These are phyloP conservation scores for Candida maltosa DNA, from an alignment of 805 yeast genomes.

Conservation along the genomic window DNA sequence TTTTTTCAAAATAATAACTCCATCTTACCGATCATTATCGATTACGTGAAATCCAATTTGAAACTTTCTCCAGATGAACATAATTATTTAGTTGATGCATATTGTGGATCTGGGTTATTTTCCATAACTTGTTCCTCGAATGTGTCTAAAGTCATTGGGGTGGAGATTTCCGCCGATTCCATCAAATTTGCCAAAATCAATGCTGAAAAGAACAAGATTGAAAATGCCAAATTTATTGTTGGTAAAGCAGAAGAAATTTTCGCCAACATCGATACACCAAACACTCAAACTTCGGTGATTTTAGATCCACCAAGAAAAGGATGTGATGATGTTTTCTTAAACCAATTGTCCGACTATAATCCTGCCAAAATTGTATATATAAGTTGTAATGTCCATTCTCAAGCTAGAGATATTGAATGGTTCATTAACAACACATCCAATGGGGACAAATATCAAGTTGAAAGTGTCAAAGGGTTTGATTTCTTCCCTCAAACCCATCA, in stretches of 20 bases:
- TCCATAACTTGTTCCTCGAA: constrained; percentile 80
- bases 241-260: constrained; percentile 94
- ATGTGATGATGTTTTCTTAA: constrained; percentile 83
- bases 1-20: constrained; percentile 96
- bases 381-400: constrained; percentile 96
- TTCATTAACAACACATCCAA: constrained; percentile 64
- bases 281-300: constrained; percentile 77
- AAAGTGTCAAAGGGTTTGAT: constrained; percentile 89
- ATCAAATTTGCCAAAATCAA: constrained; percentile 83
- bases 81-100: constrained; percentile 83
- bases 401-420: constrained; percentile 89
- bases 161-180: constrained; percentile 88
- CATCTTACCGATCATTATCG: constrained; percentile 78
- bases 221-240: constrained; percentile 78
- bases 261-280: constrained; percentile 71
- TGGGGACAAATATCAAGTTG: constrained; percentile 66
- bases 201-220: constrained; percentile 70
- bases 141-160: constrained; percentile 87
- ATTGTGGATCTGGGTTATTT: constrained; percentile 94
- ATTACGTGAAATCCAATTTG: constrained; percentile 74
- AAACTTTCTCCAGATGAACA: constrained; percentile 28
- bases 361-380: constrained; percentile 92
- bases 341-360: constrained; percentile 76
- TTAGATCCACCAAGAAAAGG: constrained; percentile 98
- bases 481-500: constrained; percentile 95